A percentile compares a stretch with the other conserved stretches of the same genome.
These are phyloP conservation scores for Stemphylium vesicarium DNA, from an alignment of 2,329 filamentous ascomycete genomes.

Conservation along the genomic window DNA sequence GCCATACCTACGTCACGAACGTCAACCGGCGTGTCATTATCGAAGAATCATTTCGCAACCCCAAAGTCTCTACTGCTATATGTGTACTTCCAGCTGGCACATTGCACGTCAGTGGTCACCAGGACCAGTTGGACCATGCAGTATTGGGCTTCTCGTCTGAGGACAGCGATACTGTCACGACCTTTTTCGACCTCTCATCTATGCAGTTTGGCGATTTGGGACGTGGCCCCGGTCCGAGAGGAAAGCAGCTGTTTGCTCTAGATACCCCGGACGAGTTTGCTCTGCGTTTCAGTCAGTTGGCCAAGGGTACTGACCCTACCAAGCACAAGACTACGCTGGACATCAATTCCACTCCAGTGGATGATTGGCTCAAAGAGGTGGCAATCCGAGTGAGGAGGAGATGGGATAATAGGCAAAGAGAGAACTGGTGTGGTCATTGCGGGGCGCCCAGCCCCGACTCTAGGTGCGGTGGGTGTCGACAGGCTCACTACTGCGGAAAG, in stretches of 20 bases:
- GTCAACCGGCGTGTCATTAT: not conserved
- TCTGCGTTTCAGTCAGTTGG: not conserved
- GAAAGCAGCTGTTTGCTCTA: slow-evolving; percentile 5
- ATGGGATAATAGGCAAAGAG: not conserved
- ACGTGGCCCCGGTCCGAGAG: slow-evolving; percentile 1
- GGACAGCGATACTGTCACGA: not conserved
- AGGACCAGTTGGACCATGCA: not conserved
- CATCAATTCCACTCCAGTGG: not conserved
- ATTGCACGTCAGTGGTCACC: not conserved
- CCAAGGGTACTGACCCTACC: not conserved
- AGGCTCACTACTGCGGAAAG: slow-evolving; percentile 3
- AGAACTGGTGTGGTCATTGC: slow-evolving; percentile 6
- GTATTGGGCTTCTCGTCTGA: slow-evolving; percentile 1
- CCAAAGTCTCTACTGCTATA: not conserved
- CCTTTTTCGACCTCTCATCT: slow-evolving; percentile 5
- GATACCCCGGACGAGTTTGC: slow-evolving; percentile 3
- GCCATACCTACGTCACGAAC: not conserved
- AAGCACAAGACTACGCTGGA: not conserved
- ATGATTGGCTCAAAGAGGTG: slow-evolving; percentile 4
- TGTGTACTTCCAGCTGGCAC: not conserved
- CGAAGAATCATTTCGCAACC: not conserved
- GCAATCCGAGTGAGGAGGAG: not conserved
- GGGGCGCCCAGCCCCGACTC: slow-evolving; percentile 1
- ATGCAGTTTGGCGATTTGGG: slow-evolving; percentile 8
- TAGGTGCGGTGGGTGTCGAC: slow-evolving; percentile 1